Conservation (phyloP, 371 early-diverging fungal genomes). For the Rhizopus delemar region DNA sequence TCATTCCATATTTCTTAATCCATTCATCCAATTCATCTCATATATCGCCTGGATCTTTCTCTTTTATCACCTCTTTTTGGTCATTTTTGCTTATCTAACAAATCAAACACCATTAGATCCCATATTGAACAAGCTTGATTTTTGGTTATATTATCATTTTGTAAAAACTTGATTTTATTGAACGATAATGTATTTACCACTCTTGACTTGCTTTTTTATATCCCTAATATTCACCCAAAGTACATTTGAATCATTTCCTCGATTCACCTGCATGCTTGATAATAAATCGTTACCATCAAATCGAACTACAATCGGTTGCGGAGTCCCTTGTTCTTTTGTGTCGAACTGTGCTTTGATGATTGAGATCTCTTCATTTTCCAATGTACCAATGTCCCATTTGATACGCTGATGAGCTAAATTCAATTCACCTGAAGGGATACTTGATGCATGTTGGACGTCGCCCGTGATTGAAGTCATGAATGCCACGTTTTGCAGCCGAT, state of each 20-base stretch:
- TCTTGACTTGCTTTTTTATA: conserved; percentile 23
- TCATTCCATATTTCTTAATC: not conserved
- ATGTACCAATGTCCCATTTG: conserved; percentile 52
- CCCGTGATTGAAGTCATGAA: conserved; percentile 55
- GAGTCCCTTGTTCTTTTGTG: conserved; percentile 40
- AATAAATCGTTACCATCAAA: conserved; percentile 47
- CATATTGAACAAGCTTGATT: not conserved
- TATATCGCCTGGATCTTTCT: not conserved
- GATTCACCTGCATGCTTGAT: conserved; percentile 24
- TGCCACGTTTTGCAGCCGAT: conserved; percentile 34
- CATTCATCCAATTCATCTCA: not conserved
- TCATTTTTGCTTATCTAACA: not conserved
- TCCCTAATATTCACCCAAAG: conserved; percentile 28
- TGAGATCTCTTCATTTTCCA: conserved; percentile 32
- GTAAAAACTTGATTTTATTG: not conserved
- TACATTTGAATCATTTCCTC: conserved; percentile 21
- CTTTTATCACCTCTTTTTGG: not conserved
- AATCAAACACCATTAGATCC: not conserved
- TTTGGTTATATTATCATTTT: not conserved
- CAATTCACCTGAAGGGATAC: conserved; percentile 58
- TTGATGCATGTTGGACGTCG: conserved; percentile 49
- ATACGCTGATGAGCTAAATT: conserved; percentile 53
- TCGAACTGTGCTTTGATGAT: conserved; percentile 56
- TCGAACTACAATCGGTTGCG: conserved; percentile 52
- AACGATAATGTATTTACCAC: conserved; percentile 36